These are phyloP conservation scores for Paramecium caudatum DNA, from an alignment of 73 alveolate genomes.

Conservation along the genomic window DNA sequence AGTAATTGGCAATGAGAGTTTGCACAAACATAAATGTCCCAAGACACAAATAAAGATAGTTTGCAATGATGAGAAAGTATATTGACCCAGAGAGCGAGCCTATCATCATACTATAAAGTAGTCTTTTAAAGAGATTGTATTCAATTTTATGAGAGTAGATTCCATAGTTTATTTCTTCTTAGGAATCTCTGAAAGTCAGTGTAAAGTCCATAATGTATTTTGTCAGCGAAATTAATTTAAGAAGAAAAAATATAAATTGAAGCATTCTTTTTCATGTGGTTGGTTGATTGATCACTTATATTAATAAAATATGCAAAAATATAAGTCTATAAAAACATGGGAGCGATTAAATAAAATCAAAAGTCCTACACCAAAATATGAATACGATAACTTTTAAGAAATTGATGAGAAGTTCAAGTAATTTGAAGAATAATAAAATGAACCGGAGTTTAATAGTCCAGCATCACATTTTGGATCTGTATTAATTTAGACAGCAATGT, in stretches of 20 bases:
- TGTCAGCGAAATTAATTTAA: no score
- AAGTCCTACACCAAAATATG: neutral
- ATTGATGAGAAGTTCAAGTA: slow-evolving; percentile 43
- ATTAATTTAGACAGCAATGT: slow-evolving; percentile 36
- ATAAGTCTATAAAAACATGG: slow-evolving; percentile 45
- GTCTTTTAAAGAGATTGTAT: slow-evolving; percentile 16
- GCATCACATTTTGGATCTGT: slow-evolving; percentile 11
- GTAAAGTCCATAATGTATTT: slow-evolving; percentile 42
- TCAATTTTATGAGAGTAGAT: slow-evolving; percentile 6
- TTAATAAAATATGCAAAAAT: slow-evolving; percentile 54
- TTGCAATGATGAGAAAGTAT: slow-evolving; percentile 1
- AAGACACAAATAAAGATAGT: neutral
- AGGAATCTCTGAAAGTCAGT: neutral
- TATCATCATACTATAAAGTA: slow-evolving; percentile 34
- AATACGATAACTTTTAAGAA: neutral
- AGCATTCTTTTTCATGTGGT: no score
- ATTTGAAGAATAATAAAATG: neutral
- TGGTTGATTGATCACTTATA: no score
- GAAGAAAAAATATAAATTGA: no score
- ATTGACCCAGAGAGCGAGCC: slow-evolving; percentile 44
- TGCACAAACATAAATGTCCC: slow-evolving; percentile 9
- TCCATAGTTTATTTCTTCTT: slow-evolving; percentile 35
- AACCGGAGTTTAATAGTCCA: neutral
- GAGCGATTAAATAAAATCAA: slow-evolving; percentile 54
- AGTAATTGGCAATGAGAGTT: neutral